Evolutionary conservation across 192 early-diverging fungal genomes (phyloP), one percentile per base, ranked within the genome.

Genomic region (Mortierella alpina): DNA sequence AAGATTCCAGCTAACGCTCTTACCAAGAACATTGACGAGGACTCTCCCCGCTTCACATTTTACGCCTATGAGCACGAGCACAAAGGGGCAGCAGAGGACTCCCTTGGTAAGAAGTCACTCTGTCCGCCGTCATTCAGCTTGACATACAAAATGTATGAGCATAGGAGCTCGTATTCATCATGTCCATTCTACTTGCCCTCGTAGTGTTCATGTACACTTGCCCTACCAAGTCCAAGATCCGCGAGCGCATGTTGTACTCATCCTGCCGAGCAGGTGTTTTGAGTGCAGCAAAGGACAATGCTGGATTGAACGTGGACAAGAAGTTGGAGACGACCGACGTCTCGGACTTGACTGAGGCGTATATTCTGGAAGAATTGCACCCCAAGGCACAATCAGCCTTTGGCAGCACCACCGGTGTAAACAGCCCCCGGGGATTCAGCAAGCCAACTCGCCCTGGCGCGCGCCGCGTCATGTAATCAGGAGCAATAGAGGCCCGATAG

Each of bases 201-300:
- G n/a, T 85, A 90, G 89, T 96, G n/a, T 97, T 97, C 81, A 85
- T 94, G 63, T 96, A 94, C 78, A 91, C 91, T 31, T 99, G 96
- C 70, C 96, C 97, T 10, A 83, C 90, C 31, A 65, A 82, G 9
- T 91, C 93, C 60, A 95, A 94, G 80, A 92, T 99, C 64, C 91
- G 93, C 49, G 89, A 95, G 54, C 87, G 93, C n/a, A 99, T 98
- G 97, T 68, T 96, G 44, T 97, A 95, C 82, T 95, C 95, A 11
- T 88, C 95, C 1, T 93, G 90, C 55, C 88, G 91, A 53, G 75
- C 84, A 18, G 90, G 85, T 42, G 86, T 95, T 20, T 68, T 93
- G 50, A 69, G 82, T 10, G 84, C 66, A 51, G 86, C 90, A 22
- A 86, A 91, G 78, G 84, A 85, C 5, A 82, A 86, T 18, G 68